Percentiles rank a stretch among this genome's conserved stretches.
Evolutionary conservation across 176 grass and related monocot genomes (phyloP).

Genomic region (Oryza punctata): DNA sequence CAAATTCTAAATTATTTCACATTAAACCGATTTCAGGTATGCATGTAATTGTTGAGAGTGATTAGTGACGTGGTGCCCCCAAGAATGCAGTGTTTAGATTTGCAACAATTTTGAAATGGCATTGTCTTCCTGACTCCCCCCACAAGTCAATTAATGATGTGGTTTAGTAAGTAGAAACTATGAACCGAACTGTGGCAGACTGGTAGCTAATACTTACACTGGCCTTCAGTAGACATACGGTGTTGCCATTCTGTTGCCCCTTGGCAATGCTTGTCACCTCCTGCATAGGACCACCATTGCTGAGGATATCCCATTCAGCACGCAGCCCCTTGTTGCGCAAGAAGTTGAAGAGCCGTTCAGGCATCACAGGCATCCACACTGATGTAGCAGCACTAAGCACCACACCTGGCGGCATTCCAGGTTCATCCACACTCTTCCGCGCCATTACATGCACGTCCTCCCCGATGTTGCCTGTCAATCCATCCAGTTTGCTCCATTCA

Average conservation of each 20-base stretch:
- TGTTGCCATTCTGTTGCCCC: constrained; percentile 77
- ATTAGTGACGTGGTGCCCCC: background rate
- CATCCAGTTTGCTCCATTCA: constrained; percentile 82
- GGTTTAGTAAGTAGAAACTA: constrained; percentile 1
- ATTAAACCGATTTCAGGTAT: background rate
- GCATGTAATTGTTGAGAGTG: background rate
- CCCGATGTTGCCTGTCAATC: constrained; percentile 48
- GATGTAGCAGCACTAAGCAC: constrained; percentile 91
- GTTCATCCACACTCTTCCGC: constrained; percentile 73
- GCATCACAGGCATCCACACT: constrained; percentile 72
- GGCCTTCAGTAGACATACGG: constrained; percentile 75
- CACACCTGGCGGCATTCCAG: constrained; percentile 80
- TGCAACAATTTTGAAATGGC: background rate
- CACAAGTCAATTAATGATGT: background rate
- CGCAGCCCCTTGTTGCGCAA: constrained; percentile 65
- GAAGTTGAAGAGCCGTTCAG: constrained; percentile 78
- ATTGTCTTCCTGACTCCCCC: background rate
- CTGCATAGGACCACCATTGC: constrained; percentile 85
- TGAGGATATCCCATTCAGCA: constrained; percentile 92
- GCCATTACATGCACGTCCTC: constrained; percentile 82
- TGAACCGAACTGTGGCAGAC: background rate
- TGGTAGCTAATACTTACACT: constrained; percentile 54
- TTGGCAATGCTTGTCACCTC: constrained; percentile 81
- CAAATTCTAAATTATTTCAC: background rate
- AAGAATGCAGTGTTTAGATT: background rate